Evolutionary conservation across 371 early-diverging fungal genomes (phyloP).

Genomic region (Rhizomucor miehei): DNA sequence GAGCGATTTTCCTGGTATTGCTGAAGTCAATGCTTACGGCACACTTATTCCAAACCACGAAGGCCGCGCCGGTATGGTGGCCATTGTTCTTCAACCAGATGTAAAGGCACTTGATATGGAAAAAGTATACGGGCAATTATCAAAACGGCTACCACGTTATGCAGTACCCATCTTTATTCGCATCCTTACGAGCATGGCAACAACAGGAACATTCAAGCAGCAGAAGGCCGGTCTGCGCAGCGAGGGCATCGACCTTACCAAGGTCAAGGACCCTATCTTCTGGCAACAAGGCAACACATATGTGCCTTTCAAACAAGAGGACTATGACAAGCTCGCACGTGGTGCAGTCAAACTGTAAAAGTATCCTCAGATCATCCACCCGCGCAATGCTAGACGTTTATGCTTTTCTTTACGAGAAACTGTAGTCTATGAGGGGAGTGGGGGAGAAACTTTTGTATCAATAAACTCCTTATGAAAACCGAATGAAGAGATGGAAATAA

Average conservation of each 20-base stretch:
- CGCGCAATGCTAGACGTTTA: too few relatives aligned
- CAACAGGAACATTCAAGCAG: conserved; percentile 56
- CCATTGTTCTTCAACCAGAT: conserved; percentile 32
- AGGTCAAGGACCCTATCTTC: conserved; percentile 34
- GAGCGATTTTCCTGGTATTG: conserved; percentile 51
- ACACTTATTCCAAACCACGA: conserved; percentile 51
- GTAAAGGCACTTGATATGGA: conserved; percentile 33
- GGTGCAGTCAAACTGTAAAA: conserved; percentile 15
- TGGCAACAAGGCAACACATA: conserved; percentile 49
- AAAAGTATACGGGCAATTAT: conserved; percentile 29
- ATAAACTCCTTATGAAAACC: too few relatives aligned
- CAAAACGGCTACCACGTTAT: conserved; percentile 51
- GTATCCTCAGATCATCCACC: too few relatives aligned
- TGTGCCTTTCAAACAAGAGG: conserved; percentile 40
- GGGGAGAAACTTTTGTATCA: too few relatives aligned
- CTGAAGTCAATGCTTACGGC: conserved; percentile 67
- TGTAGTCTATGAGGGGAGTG: too few relatives aligned
- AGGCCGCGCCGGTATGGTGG: conserved; percentile 78
- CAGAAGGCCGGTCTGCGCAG: conserved; percentile 46
- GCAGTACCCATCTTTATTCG: conserved; percentile 62
- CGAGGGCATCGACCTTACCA: conserved; percentile 38
- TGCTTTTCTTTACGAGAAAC: too few relatives aligned
- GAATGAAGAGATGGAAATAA: too few relatives aligned
- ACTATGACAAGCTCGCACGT: conserved; percentile 11
- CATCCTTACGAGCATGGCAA: conserved; percentile 37